Evolutionary conservation across 2,329 filamentous ascomycete genomes (phyloP), one percentile per base, ranked within the genome.

Genomic region (Dryadomyces quercivorus): DNA sequence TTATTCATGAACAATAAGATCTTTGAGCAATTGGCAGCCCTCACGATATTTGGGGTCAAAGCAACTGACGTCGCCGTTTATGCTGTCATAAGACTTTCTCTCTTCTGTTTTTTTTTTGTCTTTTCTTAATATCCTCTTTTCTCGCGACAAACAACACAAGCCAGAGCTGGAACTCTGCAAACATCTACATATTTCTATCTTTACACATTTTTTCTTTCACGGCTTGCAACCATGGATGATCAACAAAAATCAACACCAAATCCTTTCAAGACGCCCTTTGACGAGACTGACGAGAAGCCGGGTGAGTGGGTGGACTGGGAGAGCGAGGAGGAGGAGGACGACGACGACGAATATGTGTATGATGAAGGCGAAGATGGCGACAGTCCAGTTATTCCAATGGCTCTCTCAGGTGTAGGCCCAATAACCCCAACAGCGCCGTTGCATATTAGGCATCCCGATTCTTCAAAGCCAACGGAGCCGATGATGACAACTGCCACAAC

Each of bases 301-400:
- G 40, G 8, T 2, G 73, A 77, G 9, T 77, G 75, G 75, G 75
- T 78, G 56, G 73, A 77, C 31, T 78, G 75, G 75, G 72, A 75
- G 53, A 74, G 76, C 57, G 74, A 76, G 13, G 76, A 73, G 73
- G 72, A 73, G 73, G 72, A 75, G 54, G 74, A 76, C 56, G 73
- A 77, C 51, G 69, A 74, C 12, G 5, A 31, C 42, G 53, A 54
- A 45, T 34, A 55, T 38, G 48, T 18, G 18, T 6, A n/a, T 5
- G 5, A 31, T 13, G 34, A 38, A 21, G 50, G 22, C 42, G 52
- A 55, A 20, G 51, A 67, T 31, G 26, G 26, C 8, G 26, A 31
- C 4, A 31, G 26, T 22, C 18, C n/a, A 20, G 8, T 31, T 34
- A 13, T 22, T 18, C 45, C 45, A 21, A 13, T 21, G 34, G 53